Evolutionary conservation across 192 early-diverging fungal genomes (phyloP), one percentile per base, ranked within the genome.

Genomic region (Backusella luteola): DNA sequence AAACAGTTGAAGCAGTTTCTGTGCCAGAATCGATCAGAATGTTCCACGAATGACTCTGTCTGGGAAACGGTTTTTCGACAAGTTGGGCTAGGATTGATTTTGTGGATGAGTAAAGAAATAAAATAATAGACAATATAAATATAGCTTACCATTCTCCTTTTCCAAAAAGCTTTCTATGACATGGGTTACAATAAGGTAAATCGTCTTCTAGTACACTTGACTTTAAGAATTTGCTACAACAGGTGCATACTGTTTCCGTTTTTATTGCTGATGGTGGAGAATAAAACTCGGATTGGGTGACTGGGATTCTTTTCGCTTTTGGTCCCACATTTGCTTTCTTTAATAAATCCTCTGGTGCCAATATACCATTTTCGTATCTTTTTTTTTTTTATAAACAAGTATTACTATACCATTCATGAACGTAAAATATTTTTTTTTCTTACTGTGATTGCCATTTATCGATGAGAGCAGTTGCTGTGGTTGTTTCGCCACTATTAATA

Each of bases 1-100:
- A 69, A 79, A 59, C 86, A 87, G n/a, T 35, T 63, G 46, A 87
- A 87, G 67, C 86, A 87, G 34, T 73, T 71, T 75, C 78, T 71
- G 21, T 67, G 78, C 78, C 78, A 79, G 14, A 74, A 63, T 5
- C 41, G 52, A 35, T 12, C 21, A 23, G n/a, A 34, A 29, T 79
- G 74, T 67, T 79, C 78, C 42, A 79, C 52, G 23, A 68, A 69
- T 34, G 56, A 29, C 19, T 79, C 78, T 75, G 56, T 42, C 15
- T 71, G 68, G 52, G 63, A 73, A 17, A 77, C 66, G 2, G 34
- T 71, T 29, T 73, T 77, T 59, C 34, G 42, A 56, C 77, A 73
- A 67, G 42, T 34, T 34, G 9, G 53, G 36, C 38, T 69, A 66
- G 34, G 70, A 74, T 26, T 56, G 53, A 77, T n/a, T 44, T 66